Evolutionary conservation across 2,329 filamentous ascomycete genomes (phyloP).

Genomic region (Didymellaceae sp.): DNA sequence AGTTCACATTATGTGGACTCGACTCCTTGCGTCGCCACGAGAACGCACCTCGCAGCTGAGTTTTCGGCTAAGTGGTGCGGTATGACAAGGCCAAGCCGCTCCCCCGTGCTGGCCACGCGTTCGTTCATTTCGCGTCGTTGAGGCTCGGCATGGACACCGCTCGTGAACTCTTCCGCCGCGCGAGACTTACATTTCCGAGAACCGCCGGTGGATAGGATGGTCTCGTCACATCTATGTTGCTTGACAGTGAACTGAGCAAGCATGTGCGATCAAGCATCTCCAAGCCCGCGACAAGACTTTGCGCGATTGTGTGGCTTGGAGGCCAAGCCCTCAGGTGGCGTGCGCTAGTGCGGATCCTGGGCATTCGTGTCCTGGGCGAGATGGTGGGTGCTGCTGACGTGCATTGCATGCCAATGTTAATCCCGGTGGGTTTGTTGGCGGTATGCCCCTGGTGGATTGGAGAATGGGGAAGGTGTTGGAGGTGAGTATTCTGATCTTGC

Average conservation of each 20-base stretch:
- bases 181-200: too few species aligned
- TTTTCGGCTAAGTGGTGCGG: slow-evolving; percentile 12
- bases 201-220: too few species aligned
- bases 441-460: too few species aligned
- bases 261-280: slow-evolving; percentile 11
- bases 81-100: slow-evolving; percentile 9
- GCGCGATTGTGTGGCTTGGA: background rate
- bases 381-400: slow-evolving; percentile 5
- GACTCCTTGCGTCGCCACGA: slow-evolving; percentile 12
- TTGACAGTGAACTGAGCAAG: too few species aligned
- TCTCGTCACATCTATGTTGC: too few species aligned
- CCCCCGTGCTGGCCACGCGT: too few species aligned
- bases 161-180: too few species aligned
- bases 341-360: slow-evolving; percentile 1
- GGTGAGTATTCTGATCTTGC: too few species aligned
- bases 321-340: slow-evolving; percentile 5
- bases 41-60: slow-evolving; percentile 5
- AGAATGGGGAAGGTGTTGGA: too few species aligned
- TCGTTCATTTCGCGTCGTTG: too few species aligned
- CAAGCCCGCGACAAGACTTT: slow-evolving; percentile 4
- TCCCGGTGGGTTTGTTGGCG: background rate
- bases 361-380: background rate
- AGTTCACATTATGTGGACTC: background rate
- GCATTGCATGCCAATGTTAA: slow-evolving; percentile 12
- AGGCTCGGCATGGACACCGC: too few species aligned